Evolutionary conservation across 2,329 filamentous ascomycete genomes (phyloP).

Genomic region (Blastomyces silverae): DNA sequence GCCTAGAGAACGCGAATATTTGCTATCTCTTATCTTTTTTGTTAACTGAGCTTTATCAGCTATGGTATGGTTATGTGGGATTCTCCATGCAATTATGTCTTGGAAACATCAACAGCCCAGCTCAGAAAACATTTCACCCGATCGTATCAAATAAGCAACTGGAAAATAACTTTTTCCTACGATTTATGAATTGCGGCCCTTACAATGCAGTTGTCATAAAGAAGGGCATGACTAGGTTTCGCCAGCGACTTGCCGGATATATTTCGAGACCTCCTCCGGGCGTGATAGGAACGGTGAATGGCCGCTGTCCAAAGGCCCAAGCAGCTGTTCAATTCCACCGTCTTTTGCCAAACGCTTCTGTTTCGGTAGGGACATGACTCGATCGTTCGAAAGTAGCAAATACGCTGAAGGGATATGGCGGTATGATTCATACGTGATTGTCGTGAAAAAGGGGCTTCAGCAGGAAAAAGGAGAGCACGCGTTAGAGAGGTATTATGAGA

Average conservation of each 20-base stretch:
- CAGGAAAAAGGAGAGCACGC: no score
- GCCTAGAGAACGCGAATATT: no score
- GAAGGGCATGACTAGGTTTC: neutral
- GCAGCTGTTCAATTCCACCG: conserved; percentile 9
- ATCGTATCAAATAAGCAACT: neutral
- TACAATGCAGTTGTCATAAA: neutral
- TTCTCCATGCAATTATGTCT: no score
- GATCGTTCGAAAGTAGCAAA: conserved; percentile 14
- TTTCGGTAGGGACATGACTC: conserved; percentile 2
- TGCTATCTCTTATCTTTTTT: no score
- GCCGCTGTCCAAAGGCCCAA: conserved; percentile 11
- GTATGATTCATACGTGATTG: conserved; percentile 15
- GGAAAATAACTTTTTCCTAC: neutral
- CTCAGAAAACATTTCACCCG: neutral
- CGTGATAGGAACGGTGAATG: conserved; percentile 18
- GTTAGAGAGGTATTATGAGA: neutral
- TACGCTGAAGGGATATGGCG: conserved; percentile 16
- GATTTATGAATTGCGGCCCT: neutral
- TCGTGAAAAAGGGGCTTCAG: neutral
- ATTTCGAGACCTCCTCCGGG: conserved; percentile 12
- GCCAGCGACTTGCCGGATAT: conserved; percentile 11
- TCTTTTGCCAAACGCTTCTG: conserved; percentile 14
- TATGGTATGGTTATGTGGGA: no score
- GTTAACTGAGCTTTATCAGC: no score
- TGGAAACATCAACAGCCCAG: no score